Evolutionary conservation across 148 eudicot species (phyloP).

Genomic region (Diospyros lotus): DNA sequence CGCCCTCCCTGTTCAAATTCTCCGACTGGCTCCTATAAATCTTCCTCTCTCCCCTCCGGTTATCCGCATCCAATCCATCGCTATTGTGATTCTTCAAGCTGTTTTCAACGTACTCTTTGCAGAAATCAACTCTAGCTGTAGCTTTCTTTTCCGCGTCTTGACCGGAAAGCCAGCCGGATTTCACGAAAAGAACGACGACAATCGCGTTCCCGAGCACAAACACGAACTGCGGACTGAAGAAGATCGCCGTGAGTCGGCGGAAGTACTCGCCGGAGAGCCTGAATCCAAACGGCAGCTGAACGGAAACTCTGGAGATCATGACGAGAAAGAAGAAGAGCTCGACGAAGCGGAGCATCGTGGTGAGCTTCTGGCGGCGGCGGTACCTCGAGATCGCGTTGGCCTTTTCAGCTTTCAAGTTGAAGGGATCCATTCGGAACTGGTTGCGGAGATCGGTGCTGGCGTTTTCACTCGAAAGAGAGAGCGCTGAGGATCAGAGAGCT

Average conservation of each 20-base stretch:
- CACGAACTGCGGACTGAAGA: constrained; percentile 57
- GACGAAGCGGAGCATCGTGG: constrained; percentile 52
- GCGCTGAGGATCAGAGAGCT: background rate
- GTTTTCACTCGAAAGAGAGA: constrained; percentile 25
- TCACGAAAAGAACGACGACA: constrained; percentile 49
- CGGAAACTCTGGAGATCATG: constrained; percentile 37
- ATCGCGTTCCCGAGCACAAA: constrained; percentile 76
- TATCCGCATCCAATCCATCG: background rate
- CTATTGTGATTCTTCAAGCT: constrained; percentile 14
- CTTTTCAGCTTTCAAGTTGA: constrained; percentile 44
- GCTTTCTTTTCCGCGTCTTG: background rate
- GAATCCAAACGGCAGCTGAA: constrained; percentile 36
- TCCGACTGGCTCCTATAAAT: constrained; percentile 59
- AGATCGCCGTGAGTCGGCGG: constrained; percentile 21
- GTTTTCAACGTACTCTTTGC: constrained; percentile 21
- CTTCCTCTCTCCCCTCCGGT: constrained; percentile 12
- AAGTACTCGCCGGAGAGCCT: constrained; percentile 43
- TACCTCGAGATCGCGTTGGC: constrained; percentile 44
- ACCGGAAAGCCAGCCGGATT: constrained; percentile 27
- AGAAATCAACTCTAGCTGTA: constrained; percentile 10
- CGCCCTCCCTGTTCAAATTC: constrained; percentile 17
- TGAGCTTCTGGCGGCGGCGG: constrained; percentile 38
- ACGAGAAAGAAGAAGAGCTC: constrained; percentile 52
- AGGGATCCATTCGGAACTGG: constrained; percentile 36
- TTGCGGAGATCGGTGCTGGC: background rate